Percentiles rank a stretch among this genome's conserved stretches.
Evolutionary conservation across 192 early-diverging fungal species (phyloP).

Genomic region (Entomortierella chlamydospora): DNA sequence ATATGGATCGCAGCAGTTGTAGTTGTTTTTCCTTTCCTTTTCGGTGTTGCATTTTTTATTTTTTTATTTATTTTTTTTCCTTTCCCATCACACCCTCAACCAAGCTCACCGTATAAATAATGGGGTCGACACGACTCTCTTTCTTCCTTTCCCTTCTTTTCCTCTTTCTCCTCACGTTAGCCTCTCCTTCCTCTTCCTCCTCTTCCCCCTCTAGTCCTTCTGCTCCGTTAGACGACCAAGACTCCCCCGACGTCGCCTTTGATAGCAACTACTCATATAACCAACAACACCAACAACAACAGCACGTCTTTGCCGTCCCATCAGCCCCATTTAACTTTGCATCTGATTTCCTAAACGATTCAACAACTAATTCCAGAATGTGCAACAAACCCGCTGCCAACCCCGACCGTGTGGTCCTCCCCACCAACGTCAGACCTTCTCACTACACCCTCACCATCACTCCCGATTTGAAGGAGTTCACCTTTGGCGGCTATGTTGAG

Average conservation of each 20-base stretch:
- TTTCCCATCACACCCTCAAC: not conserved
- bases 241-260: not conserved
- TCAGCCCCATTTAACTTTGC: slow-evolving; percentile 4
- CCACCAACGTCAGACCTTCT: slow-evolving; percentile 82
- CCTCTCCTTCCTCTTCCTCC: slow-evolving; percentile 17
- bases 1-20: too few relatives aligned
- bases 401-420: slow-evolving; percentile 77
- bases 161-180: not conserved
- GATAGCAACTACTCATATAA: not conserved
- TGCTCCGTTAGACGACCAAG: not conserved
- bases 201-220: slow-evolving; percentile 8
- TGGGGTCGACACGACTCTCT: slow-evolving; percentile 7
- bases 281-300: slow-evolving; percentile 22
- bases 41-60: not conserved
- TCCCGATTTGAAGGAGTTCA: slow-evolving; percentile 83
- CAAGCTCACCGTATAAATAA: slow-evolving; percentile 2
- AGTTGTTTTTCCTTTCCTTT: slow-evolving; percentile 20
- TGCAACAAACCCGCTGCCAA: slow-evolving; percentile 51
- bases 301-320: slow-evolving; percentile 21
- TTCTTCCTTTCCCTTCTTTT: slow-evolving; percentile 18
- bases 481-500: slow-evolving; percentile 72
- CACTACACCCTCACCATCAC: slow-evolving; percentile 85
- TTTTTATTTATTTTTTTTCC: not conserved
- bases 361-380: slow-evolving; percentile 12
- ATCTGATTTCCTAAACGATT: not conserved